These are phyloP conservation scores for Podaxis sp. DNA, from an alignment of 768 basidiomycete species.

Conservation along the genomic window DNA sequence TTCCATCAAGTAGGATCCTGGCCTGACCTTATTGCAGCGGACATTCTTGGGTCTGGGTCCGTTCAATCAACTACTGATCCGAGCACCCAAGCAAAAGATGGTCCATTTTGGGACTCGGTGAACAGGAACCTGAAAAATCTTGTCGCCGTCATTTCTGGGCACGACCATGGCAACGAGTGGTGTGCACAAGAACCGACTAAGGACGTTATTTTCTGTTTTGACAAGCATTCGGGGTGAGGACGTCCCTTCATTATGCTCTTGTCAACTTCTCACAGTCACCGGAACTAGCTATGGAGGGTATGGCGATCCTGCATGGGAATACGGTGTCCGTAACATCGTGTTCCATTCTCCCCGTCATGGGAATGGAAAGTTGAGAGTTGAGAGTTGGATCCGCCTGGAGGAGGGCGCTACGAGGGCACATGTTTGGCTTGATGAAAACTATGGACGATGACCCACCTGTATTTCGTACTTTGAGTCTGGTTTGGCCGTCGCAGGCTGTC, in stretches of 20 bases:
- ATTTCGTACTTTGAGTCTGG: background rate
- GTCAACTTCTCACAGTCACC: background rate
- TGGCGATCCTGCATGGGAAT: constrained; percentile 51
- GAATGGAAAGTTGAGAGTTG: constrained; percentile 26
- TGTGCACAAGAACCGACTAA: constrained; percentile 65
- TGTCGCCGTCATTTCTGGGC: constrained; percentile 68
- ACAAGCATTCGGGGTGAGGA: constrained; percentile 71
- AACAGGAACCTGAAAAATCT: constrained; percentile 62
- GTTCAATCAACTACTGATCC: constrained; percentile 52
- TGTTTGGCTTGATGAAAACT: constrained; percentile 47
- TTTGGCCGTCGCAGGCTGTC: background rate
- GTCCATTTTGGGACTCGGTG: constrained; percentile 62
- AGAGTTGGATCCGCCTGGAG: constrained; percentile 69
- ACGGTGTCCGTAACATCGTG: constrained; percentile 63
- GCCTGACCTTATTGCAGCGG: constrained; percentile 37
- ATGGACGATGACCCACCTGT: constrained; percentile 18
- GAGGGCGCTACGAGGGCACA: constrained; percentile 56
- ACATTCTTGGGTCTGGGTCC: constrained; percentile 51
- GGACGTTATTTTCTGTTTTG: constrained; percentile 71
- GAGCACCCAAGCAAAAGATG: constrained; percentile 44
- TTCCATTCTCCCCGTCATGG: constrained; percentile 37
- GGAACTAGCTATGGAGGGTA: constrained; percentile 69
- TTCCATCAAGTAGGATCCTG: background rate
- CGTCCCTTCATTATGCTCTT: background rate
- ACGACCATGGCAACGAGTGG: constrained; percentile 83